Conservation (phyloP, 1,284 basidiomycete genomes). For the Puccinia brachypodii region DNA sequence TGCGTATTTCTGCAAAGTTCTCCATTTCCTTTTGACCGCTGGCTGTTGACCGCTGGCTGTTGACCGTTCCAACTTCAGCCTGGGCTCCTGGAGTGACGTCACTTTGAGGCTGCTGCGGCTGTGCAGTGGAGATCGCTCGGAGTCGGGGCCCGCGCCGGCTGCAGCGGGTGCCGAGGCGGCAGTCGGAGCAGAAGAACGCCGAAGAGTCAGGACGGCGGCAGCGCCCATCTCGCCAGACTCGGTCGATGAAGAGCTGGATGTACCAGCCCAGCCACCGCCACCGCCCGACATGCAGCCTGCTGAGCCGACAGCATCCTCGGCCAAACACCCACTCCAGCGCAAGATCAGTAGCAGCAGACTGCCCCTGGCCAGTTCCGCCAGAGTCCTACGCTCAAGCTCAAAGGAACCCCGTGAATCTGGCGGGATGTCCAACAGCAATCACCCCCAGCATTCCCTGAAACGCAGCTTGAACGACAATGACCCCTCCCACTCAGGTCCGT, state of each 20-base stretch:
- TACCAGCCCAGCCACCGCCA: too few relatives aligned
- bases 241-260: too few relatives aligned
- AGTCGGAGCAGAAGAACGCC: neutral
- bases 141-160: too few relatives aligned
- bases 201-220: neutral
- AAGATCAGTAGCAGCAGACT: neutral
- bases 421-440: neutral
- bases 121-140: too few relatives aligned
- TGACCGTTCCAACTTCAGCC: too few relatives aligned
- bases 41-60: too few relatives aligned
- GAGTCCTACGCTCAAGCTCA: neutral
- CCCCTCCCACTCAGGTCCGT: neutral
- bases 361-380: neutral
- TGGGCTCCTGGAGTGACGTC: too few relatives aligned
- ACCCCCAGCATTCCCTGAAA: neutral
- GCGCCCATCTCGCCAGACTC: too few relatives aligned
- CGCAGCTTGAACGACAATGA: constrained; percentile 8
- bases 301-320: neutral
- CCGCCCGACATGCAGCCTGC: neutral
- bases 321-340: neutral
- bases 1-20: neutral
- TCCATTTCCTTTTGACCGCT: too few relatives aligned
- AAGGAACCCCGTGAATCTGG: neutral
- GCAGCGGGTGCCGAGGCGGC: neutral
- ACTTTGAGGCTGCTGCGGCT: too few relatives aligned